Conservation (phyloP, 169 alveolate species). For the Cryptosporidium canis region DNA sequence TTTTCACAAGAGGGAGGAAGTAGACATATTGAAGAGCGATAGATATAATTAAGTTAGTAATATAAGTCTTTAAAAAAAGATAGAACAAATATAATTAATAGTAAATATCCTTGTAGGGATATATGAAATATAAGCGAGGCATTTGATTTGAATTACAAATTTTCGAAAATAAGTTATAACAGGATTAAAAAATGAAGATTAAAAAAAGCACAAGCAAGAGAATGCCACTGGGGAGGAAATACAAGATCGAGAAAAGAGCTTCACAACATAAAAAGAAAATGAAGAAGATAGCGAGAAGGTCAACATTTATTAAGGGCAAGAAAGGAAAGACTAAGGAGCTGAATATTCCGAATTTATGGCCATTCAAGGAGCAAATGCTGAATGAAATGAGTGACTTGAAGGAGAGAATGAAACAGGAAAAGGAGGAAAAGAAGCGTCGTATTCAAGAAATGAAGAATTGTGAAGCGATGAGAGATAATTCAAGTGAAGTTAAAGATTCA, state of each 20-base stretch:
- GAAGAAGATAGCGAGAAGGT: conserved; percentile 85
- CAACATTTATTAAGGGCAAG: conserved; percentile 57
- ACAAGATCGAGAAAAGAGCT: conserved; percentile 85
- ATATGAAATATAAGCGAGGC: neutral
- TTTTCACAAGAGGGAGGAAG: too few relatives aligned
- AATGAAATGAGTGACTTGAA: conserved; percentile 75
- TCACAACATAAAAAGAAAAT: conserved; percentile 84
- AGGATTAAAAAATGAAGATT: conserved; percentile 33
- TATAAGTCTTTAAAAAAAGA: too few relatives aligned
- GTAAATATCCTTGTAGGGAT: neutral
- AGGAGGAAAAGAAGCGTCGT: conserved; percentile 77
- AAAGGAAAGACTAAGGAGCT: conserved; percentile 77
- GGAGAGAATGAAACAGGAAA: conserved; percentile 68
- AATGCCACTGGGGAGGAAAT: conserved; percentile 77
- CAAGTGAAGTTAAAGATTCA: conserved; percentile 39
- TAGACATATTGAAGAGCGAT: too few relatives aligned
- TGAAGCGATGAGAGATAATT: neutral
- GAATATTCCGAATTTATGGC: conserved; percentile 87
- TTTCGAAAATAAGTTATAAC: neutral
- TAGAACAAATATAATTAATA: neutral
- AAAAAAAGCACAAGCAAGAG: conserved; percentile 78
- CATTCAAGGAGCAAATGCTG: conserved; percentile 81
- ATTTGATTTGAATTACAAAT: neutral
- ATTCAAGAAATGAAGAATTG: conserved; percentile 67
- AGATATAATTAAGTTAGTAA: too few relatives aligned